A percentile compares a stretch with the other conserved stretches of the same genome.
Conservation (phyloP, 345 rosid species). For the Melaleuca alternifolia region DNA sequence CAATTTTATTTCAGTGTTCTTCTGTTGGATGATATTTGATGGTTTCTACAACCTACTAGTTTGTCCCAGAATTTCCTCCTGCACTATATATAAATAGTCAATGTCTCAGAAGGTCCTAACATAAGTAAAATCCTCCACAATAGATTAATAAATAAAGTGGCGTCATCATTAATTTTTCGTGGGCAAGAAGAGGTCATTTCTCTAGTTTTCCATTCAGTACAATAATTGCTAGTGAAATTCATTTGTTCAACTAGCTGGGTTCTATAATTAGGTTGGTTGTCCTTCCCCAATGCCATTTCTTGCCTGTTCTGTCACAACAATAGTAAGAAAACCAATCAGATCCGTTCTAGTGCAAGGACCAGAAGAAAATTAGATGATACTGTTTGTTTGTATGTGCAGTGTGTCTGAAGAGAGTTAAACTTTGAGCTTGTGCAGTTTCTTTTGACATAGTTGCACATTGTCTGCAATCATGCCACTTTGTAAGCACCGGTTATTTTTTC, state of each 20-base stretch:
- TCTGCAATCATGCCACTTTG: background rate
- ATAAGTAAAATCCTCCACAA: background rate
- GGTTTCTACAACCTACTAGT: background rate
- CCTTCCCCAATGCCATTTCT: background rate
- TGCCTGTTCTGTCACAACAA: background rate
- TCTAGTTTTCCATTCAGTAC: background rate
- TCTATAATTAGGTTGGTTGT: background rate
- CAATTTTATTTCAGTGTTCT: background rate
- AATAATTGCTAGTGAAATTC: background rate
- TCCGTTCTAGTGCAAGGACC: background rate
- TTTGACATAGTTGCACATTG: background rate
- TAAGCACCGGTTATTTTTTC: background rate
- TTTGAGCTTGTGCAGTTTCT: background rate
- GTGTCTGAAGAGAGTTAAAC: background rate
- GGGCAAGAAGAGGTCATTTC: background rate
- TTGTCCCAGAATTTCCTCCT: background rate
- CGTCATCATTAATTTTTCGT: background rate
- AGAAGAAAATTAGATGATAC: background rate
- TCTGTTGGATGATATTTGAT: background rate
- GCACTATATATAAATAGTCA: background rate
- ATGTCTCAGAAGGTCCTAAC: background rate
- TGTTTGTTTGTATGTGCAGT: background rate
- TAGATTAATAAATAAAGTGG: background rate
- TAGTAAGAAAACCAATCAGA: background rate
- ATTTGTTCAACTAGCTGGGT: background rate